Conservation (phyloP, 768 basidiomycete species). For the Panellus pusillus region DNA sequence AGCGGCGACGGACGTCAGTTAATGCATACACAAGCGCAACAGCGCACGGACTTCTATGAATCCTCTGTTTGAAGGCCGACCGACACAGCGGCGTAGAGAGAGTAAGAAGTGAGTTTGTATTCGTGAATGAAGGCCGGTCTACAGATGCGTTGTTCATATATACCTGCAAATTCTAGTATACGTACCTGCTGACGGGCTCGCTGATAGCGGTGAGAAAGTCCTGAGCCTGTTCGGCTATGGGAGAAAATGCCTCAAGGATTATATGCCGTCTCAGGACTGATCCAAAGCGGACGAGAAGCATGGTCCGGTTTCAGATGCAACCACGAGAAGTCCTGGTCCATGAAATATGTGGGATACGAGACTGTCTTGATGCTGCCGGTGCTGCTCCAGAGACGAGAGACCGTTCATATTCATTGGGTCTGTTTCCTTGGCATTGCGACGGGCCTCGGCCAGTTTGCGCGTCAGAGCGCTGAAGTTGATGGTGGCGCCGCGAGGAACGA, state of each 20-base stretch:
- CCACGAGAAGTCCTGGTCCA: constrained; percentile 84
- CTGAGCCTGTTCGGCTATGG: constrained; percentile 97
- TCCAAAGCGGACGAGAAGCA: constrained; percentile 91
- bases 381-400: constrained; percentile 56
- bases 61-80: constrained; percentile 97
- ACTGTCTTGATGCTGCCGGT: constrained; percentile 71
- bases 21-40: constrained; percentile 21
- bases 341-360: constrained; percentile 83
- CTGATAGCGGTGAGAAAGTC: constrained; percentile 98
- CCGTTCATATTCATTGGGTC: constrained; percentile 33
- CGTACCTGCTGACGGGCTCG: constrained; percentile 97
- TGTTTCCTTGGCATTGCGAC: constrained; percentile 42
- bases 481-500: constrained; percentile 72
- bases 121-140: constrained; percentile 99
- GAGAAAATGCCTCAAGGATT: constrained; percentile 96
- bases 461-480: constrained; percentile 87
- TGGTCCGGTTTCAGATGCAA: constrained; percentile 90
- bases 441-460: constrained; percentile 71
- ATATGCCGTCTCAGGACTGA: constrained; percentile 91
- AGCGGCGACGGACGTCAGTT: constrained; percentile 31
- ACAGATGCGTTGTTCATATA: constrained; percentile 28
- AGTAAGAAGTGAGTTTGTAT: constrained; percentile 98
- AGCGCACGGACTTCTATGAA: constrained; percentile 81
- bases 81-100: constrained; percentile 96
- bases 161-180: constrained; percentile 29